phyloP scores from a whole-genome alignment of 768 basidiomycete genomes.

The Mycena epipterygia region DNA sequence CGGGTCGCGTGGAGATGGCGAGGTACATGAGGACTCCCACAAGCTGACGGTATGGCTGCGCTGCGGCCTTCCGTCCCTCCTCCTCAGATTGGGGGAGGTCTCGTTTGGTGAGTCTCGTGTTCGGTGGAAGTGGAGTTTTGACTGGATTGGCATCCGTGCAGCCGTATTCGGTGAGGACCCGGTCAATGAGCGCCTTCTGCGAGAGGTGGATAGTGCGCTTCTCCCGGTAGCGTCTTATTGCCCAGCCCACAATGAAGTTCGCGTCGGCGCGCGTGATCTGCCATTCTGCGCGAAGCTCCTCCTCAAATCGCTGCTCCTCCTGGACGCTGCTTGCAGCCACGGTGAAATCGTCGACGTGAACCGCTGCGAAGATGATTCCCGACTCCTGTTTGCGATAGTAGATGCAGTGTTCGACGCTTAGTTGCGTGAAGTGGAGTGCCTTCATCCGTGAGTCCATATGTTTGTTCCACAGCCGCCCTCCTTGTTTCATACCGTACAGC shows the following conservation, averaged over 20 bases:
- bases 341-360: constrained; percentile 54
- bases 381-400: constrained; percentile 38
- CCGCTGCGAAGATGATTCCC: constrained; percentile 43
- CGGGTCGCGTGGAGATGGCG: constrained; percentile 30
- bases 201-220: constrained; percentile 37
- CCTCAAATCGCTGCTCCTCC: constrained; percentile 40
- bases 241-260: constrained; percentile 51
- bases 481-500: constrained; percentile 57
- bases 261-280: constrained; percentile 49
- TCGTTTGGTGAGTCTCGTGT: constrained; percentile 36
- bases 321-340: constrained; percentile 32
- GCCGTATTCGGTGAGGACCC: constrained; percentile 43
- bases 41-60: constrained; percentile 46
- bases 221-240: constrained; percentile 43
- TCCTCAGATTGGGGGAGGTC: constrained; percentile 38
- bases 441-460: constrained; percentile 45
- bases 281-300: constrained; percentile 45
- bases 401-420: constrained; percentile 49
- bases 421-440: constrained; percentile 45
- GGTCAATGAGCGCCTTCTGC: constrained; percentile 45
- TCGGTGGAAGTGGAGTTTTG: constrained; percentile 42
- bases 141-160: constrained; percentile 44
- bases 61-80: constrained; percentile 40
- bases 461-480: constrained; percentile 50
- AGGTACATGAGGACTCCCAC: constrained; percentile 49